Evolutionary conservation across 257 asterid genomes (phyloP).

Genomic region (Perilla frutescens): DNA sequence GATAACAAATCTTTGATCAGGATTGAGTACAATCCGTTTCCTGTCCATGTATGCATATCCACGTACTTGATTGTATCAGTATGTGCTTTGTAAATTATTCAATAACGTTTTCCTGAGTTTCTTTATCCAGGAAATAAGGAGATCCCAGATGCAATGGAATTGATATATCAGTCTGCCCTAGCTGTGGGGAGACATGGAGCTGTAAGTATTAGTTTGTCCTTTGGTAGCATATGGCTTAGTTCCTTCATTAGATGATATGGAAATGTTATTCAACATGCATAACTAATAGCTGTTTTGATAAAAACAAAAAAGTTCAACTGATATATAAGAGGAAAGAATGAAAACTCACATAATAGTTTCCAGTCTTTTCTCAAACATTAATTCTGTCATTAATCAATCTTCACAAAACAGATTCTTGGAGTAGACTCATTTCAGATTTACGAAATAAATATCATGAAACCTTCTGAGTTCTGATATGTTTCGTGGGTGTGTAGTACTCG

Average conservation of each 20-base stretch:
- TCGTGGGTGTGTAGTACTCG: no score
- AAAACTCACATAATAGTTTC: no score
- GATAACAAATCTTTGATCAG: background rate
- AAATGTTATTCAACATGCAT: no score
- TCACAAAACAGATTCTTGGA: no score
- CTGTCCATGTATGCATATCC: conserved; percentile 9
- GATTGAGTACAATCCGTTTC: background rate
- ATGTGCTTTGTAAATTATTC: conserved; percentile 22
- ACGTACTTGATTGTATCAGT: background rate
- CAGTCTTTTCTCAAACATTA: no score
- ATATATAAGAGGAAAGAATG: no score
- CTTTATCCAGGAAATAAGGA: conserved; percentile 63
- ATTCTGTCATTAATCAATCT: no score
- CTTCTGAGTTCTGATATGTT: no score
- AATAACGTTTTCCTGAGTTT: conserved; percentile 8
- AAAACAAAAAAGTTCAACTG: no score
- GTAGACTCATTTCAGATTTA: background rate
- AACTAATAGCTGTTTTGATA: no score
- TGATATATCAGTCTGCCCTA: conserved; percentile 81
- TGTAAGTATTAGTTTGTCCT: conserved; percentile 54
- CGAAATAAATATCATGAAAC: background rate
- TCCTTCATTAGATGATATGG: conserved; percentile 1
- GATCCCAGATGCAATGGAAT: conserved; percentile 96
- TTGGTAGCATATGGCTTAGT: conserved; percentile 5
- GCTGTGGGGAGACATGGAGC: conserved; percentile 77